Evolutionary conservation across 2,329 filamentous ascomycete species (phyloP).

Genomic region (Phoma sp.): DNA sequence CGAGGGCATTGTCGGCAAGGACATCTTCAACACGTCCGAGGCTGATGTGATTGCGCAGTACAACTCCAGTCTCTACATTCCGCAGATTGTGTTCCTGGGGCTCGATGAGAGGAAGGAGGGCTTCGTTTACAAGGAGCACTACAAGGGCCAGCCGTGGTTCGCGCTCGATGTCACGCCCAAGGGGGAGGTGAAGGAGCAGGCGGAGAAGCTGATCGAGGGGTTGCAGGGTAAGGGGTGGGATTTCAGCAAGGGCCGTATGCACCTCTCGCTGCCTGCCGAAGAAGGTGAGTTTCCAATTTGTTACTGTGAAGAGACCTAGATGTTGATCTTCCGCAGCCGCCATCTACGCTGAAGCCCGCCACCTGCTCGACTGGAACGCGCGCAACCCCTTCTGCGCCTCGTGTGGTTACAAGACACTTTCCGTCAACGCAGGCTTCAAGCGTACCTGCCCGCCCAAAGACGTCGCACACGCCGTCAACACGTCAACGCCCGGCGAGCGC

Average conservation of each 20-base stretch:
- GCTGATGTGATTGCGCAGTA: conserved; percentile 74
- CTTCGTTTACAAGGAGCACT: conserved; percentile 69
- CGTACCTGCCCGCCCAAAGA: conserved; percentile 78
- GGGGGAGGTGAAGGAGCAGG: conserved; percentile 66
- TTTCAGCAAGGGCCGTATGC: conserved; percentile 71
- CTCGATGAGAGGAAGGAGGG: conserved; percentile 70
- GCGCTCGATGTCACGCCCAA: conserved; percentile 85
- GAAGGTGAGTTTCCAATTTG: conserved; percentile 58
- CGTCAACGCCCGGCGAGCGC: conserved; percentile 53
- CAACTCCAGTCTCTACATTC: conserved; percentile 71
- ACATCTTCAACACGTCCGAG: conserved; percentile 75
- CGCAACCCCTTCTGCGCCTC: conserved; percentile 91
- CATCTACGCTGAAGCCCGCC: conserved; percentile 87
- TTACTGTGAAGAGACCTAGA: not conserved
- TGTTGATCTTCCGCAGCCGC: conserved; percentile 64
- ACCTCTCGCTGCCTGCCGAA: conserved; percentile 65
- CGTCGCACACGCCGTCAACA: conserved; percentile 55
- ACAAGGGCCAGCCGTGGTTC: conserved; percentile 83
- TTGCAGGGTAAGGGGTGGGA: conserved; percentile 67
- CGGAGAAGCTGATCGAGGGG: conserved; percentile 64
- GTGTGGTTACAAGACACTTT: conserved; percentile 83
- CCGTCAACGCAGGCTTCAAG: conserved; percentile 80
- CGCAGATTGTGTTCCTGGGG: conserved; percentile 84
- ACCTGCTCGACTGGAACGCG: conserved; percentile 91
- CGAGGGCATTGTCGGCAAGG: conserved; percentile 69